phyloP scores from a whole-genome alignment of 129 eudicot genomes.

The Tagetes patula region DNA sequence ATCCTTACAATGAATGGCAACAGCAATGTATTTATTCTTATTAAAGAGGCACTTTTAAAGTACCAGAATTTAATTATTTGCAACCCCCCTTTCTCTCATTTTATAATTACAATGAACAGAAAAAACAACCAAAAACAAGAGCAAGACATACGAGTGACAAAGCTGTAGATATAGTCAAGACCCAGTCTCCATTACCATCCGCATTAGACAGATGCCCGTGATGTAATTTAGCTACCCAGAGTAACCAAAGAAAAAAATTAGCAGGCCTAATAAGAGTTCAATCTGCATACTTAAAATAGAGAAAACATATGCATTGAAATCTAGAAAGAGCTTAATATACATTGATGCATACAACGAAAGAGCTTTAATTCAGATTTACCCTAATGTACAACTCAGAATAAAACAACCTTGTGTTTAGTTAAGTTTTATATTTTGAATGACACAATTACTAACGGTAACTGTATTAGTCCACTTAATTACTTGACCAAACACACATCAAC shows the following conservation, averaged over 20 bases:
- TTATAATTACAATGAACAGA: not conserved
- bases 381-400: slow-evolving; percentile 4
- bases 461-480: not conserved
- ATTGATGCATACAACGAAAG: not conserved
- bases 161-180: slow-evolving; percentile 86
- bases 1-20: not conserved
- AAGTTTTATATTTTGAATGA: not conserved
- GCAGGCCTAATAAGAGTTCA: slow-evolving; percentile 12
- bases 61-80: not conserved
- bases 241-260: slow-evolving; percentile 19
- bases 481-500: slow-evolving; percentile 15
- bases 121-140: not conserved
- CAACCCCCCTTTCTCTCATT: not conserved
- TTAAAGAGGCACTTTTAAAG: not conserved
- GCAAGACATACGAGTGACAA: slow-evolving; percentile 71
- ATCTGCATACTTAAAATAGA: slow-evolving; percentile 15
- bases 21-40: not conserved
- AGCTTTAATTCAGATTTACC: not conserved
- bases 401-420: slow-evolving; percentile 3
- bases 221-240: slow-evolving; percentile 68
- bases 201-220: slow-evolving; percentile 89
- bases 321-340: not conserved
- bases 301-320: not conserved
- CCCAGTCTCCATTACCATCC: slow-evolving; percentile 99
- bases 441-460: not conserved